Base-by-base conservation (phyloP, 495 filamentous ascomycete species). In the Thozetella sp. region DNA sequence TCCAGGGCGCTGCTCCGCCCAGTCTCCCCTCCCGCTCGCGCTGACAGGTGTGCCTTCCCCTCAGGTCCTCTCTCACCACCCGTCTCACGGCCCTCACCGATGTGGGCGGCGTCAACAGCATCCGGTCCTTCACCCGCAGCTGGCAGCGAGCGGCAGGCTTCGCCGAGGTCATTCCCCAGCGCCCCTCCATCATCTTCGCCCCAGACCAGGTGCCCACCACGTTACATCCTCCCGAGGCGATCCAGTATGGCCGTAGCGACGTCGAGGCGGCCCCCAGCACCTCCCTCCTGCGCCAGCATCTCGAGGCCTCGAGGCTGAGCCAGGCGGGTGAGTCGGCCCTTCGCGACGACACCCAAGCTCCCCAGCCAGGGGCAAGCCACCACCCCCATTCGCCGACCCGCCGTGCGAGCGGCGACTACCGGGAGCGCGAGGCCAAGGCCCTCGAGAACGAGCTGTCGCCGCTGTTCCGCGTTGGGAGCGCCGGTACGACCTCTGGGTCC, bases 91-190 rank as follows among this genome's bases (percentile, higher is more conserved):
- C 83, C 46, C 62, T 97, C 23, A 81, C 90, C 60, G 87, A 96
- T 54, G 90, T 88, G 13, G 95, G 95, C 43, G 95, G 95, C 25
- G 89, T 92, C 53, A 99, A 99, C 72, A 95, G 90, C 68, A 88
- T 98, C 64, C 88, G 96, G 63, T 97, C 93, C 66, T 99, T 99
- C 70, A 90, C 95, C 51, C 86, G 91, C 50, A 96, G 91, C 63
- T 98, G 94, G 93, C 92, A 92, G 67, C 86, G 95, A 66, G 95
- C 95, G 30, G 93, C 94, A 2, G 87, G 83, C 30, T 99, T 97
- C 78, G 81, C 83, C 24, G 94, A 97, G 69, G 89, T 96, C 53
- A 83, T 93, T 17, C 90, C 92, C 3, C 86, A 88, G 22, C 85
- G 86, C 2, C 85, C 87, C 19, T 87, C 91, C 22, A 91, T 96